Conservation (phyloP, 192 early-diverging fungal genomes). For the Coemansia sp. region DNA sequence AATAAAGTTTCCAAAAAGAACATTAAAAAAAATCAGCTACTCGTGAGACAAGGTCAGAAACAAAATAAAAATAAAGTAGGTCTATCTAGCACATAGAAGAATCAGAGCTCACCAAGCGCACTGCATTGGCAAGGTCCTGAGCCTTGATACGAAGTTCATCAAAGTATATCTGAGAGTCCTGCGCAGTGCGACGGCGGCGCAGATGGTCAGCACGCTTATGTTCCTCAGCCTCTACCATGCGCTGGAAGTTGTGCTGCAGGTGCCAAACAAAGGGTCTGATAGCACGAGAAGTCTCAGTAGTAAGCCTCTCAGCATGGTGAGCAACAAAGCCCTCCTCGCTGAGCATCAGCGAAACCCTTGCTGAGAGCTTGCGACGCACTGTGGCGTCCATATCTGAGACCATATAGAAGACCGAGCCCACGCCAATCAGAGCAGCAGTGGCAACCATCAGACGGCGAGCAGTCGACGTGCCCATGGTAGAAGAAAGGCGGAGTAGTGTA, state of each 20-base stretch:
- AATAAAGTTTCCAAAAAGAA: neutral
- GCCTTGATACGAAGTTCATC: conserved; percentile 61
- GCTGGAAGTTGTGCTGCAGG: conserved; percentile 67
- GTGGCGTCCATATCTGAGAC: conserved; percentile 68
- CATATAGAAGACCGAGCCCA: conserved; percentile 64
- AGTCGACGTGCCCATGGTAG: conserved; percentile 34
- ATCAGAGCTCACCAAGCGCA: conserved; percentile 34
- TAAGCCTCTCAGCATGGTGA: conserved; percentile 62
- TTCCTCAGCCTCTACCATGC: conserved; percentile 72
- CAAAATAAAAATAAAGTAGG: neutral
- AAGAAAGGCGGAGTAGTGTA: conserved; percentile 41
- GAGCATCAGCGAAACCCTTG: conserved; percentile 53
- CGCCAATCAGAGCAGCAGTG: conserved; percentile 35
- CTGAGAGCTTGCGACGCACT: conserved; percentile 68
- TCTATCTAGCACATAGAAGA: conserved; percentile 6
- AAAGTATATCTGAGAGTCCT: conserved; percentile 69
- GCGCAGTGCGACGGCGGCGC: conserved; percentile 56
- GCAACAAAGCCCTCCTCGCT: conserved; percentile 59
- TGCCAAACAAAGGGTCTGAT: conserved; percentile 70
- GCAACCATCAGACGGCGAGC: conserved; percentile 50
- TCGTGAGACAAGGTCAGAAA: conserved; percentile 2
- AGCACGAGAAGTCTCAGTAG: conserved; percentile 62
- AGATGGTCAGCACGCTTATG: conserved; percentile 60
- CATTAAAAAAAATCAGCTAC: neutral
- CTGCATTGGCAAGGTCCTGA: conserved; percentile 55